Evolutionary conservation across 306 rosid genomes (phyloP), one percentile per base, ranked within the genome.

Genomic region (Prunus salicina): DNA sequence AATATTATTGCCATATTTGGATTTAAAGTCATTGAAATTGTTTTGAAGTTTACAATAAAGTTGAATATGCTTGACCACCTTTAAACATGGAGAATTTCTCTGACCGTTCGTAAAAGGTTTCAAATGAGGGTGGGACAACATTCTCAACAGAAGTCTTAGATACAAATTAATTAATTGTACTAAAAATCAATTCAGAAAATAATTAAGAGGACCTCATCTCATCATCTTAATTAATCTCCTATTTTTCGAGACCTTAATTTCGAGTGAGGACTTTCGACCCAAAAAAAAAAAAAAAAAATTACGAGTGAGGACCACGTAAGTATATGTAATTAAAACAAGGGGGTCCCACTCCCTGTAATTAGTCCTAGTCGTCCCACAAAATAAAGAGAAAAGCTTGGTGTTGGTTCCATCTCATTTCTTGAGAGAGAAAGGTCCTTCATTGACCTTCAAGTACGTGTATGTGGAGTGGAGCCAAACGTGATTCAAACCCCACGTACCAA

Each of bases 401-500:
- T 61, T 27, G 66, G 22, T 66, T 62, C 64, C 65, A 4, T 62
- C 28, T 12, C 41, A 38, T 63, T 69, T 70, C 64, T 20, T 2
- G 19, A 72, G 60, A 43, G 56, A 16, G 27, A 72, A 2, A 34
- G 77, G 45, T 45, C 58, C 13, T 58, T 25, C n/a, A 5, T 45
- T 73, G 77, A 60, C 68, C 28, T 15, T 18, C n/a, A 1, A 15
- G 5, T 28, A 28, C 6, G 19, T 3, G 12, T 4, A 12, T 3
- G 0, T 32, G 43, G 32, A 16, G 64, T 47, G 52, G 32, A 16
- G 47, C 56, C 30, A 45, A 71, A 64, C 76, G 71, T 61, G 81
- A 62, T 52, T 28, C 69, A 72, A 79, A 57, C 67, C 78, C 43
- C 43, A 38, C 43, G 43, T 38, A 38, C 2, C 9, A 38, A n/a